These are phyloP conservation scores for Pseudogymnoascus sp. DNA, from an alignment of 2,329 filamentous ascomycete genomes.

Conservation along the genomic window DNA sequence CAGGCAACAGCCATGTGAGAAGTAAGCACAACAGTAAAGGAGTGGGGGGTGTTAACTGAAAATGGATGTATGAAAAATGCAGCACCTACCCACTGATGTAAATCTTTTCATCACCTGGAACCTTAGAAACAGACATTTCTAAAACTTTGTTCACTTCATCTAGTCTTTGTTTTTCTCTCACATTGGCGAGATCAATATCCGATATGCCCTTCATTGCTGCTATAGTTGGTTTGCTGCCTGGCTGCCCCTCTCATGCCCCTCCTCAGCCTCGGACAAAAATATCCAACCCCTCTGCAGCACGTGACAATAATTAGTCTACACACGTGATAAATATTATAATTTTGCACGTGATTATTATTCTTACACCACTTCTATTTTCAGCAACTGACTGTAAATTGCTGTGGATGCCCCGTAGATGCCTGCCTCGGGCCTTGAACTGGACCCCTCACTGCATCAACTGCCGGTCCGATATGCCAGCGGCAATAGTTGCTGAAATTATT, in stretches of 20 bases:
- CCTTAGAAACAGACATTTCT: conserved; percentile 54
- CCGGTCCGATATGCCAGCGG: background rate
- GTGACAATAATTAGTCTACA: background rate
- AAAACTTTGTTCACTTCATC: background rate
- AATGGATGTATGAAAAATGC: conserved; percentile 11
- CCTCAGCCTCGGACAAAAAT: conserved; percentile 3
- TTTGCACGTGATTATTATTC: background rate
- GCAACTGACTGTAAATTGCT: background rate
- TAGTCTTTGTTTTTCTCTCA: background rate
- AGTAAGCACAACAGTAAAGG: background rate
- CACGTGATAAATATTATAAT: too few species aligned
- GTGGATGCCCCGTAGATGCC: background rate
- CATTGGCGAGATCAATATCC: background rate
- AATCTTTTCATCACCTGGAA: conserved; percentile 62
- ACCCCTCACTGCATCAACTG: background rate
- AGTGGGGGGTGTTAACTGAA: background rate
- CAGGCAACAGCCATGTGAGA: background rate
- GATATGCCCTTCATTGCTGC: background rate
- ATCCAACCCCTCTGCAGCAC: background rate
- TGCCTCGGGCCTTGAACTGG: background rate
- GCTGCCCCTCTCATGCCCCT: conserved; percentile 4
- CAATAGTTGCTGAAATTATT: background rate
- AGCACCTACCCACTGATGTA: conserved; percentile 67
- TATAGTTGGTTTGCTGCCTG: background rate
- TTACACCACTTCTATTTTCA: background rate